Evolutionary conservation across 2,329 filamentous ascomycete genomes (phyloP), one percentile per base, ranked within the genome.

Genomic region (Penicillium sp.): DNA sequence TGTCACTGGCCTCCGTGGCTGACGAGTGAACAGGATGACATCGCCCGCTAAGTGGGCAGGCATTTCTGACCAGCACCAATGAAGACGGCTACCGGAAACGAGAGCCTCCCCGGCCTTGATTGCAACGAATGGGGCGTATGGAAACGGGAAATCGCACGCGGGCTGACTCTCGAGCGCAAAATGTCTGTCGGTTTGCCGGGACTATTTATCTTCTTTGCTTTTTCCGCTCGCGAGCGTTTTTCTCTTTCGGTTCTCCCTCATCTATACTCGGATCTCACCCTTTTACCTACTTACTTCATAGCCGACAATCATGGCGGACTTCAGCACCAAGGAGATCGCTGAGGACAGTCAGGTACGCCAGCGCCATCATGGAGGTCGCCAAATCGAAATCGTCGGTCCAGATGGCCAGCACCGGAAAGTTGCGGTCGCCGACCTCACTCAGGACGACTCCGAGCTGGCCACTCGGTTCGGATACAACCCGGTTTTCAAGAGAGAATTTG

Each of bases 401-500:
- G 39, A 62, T 57, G 60, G 60, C 35, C 53, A 62, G 51, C 57
- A 49, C 34, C 28, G 22, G 3, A 60, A 56, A 25, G 48, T 62
- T 15, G 50, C 22, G 17, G 38, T 53, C 25, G 57, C 49, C n/a
- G 54, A 57, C 37, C 11, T 62, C 39, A 60, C 49, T 17, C 49
- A 62, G 22, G 60, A 51, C 25, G 60, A 62, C 35, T 41, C 58
- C 45, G 57, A 62, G 6, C 47, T 62, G 39, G 60, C 60, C 7
- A 49, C 55, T 28, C 54, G 45, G 38, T 63, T 60, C 28, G 58
- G 58, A 12, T 63, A 60, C 17, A 63, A 63, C 15, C 61, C 61
- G 71, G 84, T 86, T 55, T 85, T 86, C 75, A 84, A 84, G 71
- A 81, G 84, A 63, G 83, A 86, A 66, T 87, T 87, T 63, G 80